A percentile compares a stretch with the other conserved stretches of the same genome.
These are phyloP conservation scores for Solanum pimpinellifolium DNA, from an alignment of 257 asterid genomes.

Conservation along the genomic window DNA sequence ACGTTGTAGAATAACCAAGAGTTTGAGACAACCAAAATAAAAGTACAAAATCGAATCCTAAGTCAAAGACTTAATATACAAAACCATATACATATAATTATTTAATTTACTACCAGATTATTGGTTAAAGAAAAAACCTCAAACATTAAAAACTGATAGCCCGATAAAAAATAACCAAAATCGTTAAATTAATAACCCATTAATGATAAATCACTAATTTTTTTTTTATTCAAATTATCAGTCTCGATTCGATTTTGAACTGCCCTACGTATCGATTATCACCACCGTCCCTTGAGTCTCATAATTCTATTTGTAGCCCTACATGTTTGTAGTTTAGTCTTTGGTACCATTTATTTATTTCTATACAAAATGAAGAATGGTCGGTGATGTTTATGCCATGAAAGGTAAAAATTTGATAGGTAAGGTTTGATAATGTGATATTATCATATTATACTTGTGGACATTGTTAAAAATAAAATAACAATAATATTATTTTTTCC, in stretches of 20 bases:
- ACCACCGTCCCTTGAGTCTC: not conserved
- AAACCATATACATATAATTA: too few species aligned
- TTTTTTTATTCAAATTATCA: too few species aligned
- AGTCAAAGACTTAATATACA: too few species aligned
- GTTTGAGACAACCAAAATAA: not conserved
- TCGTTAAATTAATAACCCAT: not conserved
- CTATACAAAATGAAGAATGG: not conserved
- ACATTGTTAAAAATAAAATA: not conserved
- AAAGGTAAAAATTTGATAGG: not conserved
- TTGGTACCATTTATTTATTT: not conserved
- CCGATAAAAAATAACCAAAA: not conserved
- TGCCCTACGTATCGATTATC: too few species aligned
- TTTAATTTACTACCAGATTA: not conserved
- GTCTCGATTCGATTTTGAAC: fast-evolving
- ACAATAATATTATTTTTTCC: not conserved
- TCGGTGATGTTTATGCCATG: not conserved
- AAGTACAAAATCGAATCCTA: not conserved
- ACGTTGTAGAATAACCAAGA: not conserved
- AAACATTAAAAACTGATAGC: too few species aligned
- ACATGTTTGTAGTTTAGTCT: not conserved
- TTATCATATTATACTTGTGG: not conserved
- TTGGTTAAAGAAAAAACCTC: not conserved
- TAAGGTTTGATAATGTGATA: not conserved
- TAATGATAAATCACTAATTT: too few species aligned
- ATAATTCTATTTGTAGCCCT: not conserved